These are phyloP conservation scores for Rhododendron kiyosumense DNA, from an alignment of 148 eudicot species.

Conservation along the genomic window DNA sequence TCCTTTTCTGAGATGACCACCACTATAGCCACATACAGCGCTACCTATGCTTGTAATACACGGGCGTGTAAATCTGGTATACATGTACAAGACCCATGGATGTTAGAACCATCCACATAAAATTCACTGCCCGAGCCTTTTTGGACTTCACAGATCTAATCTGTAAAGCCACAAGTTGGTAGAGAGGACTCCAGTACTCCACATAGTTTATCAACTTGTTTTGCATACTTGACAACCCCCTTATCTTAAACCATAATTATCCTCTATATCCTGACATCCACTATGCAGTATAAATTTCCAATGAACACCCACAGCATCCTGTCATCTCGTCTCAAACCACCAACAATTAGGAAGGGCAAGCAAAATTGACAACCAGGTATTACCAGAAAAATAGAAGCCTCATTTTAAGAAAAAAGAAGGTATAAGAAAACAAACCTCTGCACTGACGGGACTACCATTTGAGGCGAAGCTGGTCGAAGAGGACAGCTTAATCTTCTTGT, in stretches of 20 bases:
- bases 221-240: background rate
- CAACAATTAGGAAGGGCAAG: background rate
- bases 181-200: background rate
- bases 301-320: background rate
- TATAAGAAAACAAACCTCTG: conserved; percentile 11
- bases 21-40: background rate
- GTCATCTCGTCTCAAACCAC: background rate
- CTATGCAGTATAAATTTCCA: background rate
- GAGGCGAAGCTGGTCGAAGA: conserved; percentile 17
- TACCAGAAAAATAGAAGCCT: background rate
- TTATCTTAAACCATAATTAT: background rate
- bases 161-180: background rate
- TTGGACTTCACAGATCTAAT: background rate
- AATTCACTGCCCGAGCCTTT: background rate
- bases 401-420: background rate
- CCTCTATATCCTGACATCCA: background rate
- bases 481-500: conserved; percentile 45
- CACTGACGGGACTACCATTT: conserved; percentile 3
- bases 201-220: background rate
- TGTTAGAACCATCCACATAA: background rate
- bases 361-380: background rate
- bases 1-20: background rate
- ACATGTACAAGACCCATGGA: background rate
- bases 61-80: background rate
- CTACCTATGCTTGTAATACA: background rate